Conservation (phyloP, 2,329 filamentous ascomycete species). For the Ophiobolus disseminans region DNA sequence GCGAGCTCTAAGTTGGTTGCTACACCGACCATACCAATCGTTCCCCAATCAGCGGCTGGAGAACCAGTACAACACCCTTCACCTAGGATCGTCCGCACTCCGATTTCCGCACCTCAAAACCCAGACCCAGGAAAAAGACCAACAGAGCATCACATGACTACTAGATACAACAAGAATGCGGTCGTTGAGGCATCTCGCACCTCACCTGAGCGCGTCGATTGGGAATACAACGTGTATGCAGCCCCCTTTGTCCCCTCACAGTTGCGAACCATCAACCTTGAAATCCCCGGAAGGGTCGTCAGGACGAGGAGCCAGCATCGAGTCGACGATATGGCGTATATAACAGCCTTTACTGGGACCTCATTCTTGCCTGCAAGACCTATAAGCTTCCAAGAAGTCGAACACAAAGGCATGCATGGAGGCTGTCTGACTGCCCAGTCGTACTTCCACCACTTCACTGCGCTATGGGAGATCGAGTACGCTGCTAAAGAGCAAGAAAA, state of each 20-base stretch:
- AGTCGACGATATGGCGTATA: slow-evolving; percentile 25
- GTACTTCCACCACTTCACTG: slow-evolving; percentile 27
- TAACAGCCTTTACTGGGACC: slow-evolving; percentile 24
- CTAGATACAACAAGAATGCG: no score
- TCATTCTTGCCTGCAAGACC: slow-evolving; percentile 18
- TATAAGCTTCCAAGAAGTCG: neutral
- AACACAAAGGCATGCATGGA: neutral
- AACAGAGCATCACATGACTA: no score
- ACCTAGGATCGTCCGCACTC: no score
- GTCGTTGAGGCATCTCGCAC: neutral
- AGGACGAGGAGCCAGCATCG: slow-evolving; percentile 16
- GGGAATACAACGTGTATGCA: slow-evolving; percentile 33
- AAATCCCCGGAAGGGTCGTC: slow-evolving; percentile 3
- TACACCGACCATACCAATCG: no score
- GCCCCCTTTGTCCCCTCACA: slow-evolving; percentile 22
- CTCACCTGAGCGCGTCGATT: neutral
- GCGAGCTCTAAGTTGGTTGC: no score
- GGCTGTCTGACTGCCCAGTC: slow-evolving; percentile 8
- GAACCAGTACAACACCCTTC: no score
- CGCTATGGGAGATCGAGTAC: slow-evolving; percentile 21
- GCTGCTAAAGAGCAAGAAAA: slow-evolving; percentile 25
- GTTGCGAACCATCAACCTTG: slow-evolving; percentile 25
- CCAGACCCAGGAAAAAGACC: no score
- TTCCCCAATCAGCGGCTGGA: no score
- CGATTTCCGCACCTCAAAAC: no score